Evolutionary conservation across 1,284 basidiomycete species (phyloP).

Genomic region (Ustilago sp.): DNA sequence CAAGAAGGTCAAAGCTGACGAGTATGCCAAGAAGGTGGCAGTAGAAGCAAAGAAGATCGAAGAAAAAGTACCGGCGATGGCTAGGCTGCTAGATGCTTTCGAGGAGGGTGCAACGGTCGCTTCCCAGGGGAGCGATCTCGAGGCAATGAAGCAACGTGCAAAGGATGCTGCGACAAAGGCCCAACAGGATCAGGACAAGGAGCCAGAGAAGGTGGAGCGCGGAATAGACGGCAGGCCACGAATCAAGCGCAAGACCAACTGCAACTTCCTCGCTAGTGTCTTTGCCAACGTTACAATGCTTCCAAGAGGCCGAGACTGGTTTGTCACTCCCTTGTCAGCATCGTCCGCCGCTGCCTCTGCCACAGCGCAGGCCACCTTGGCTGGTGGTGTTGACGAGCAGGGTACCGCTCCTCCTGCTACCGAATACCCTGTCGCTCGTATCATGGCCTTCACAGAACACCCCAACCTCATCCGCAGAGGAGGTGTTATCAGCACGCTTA

Average conservation of each 20-base stretch:
- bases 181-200: conserved; percentile 30
- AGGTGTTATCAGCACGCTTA: conserved; percentile 67
- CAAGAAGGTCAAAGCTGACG: conserved; percentile 52
- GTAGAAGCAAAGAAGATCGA: conserved; percentile 56
- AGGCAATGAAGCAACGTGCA: conserved; percentile 62
- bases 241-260: conserved; percentile 66
- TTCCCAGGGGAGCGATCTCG: conserved; percentile 54
- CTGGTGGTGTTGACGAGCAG: conserved; percentile 36
- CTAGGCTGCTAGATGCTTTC: conserved; percentile 65
- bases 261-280: conserved; percentile 68
- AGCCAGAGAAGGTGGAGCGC: conserved; percentile 48
- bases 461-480: conserved; percentile 67
- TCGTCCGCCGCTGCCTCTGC: conserved; percentile 50
- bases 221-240: conserved; percentile 53
- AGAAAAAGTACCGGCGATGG: conserved; percentile 63
- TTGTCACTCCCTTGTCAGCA: conserved; percentile 58
- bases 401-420: conserved; percentile 37
- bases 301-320: conserved; percentile 65
- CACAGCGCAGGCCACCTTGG: conserved; percentile 50
- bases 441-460: conserved; percentile 68
- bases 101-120: conserved; percentile 67
- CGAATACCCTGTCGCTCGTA: conserved; percentile 65
- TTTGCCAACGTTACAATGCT: conserved; percentile 67
- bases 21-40: conserved; percentile 48
- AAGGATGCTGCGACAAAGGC: conserved; percentile 50